Evolutionary conservation across 257 asterid genomes (phyloP).

Genomic region (Nicotiana tomentosiformis): DNA sequence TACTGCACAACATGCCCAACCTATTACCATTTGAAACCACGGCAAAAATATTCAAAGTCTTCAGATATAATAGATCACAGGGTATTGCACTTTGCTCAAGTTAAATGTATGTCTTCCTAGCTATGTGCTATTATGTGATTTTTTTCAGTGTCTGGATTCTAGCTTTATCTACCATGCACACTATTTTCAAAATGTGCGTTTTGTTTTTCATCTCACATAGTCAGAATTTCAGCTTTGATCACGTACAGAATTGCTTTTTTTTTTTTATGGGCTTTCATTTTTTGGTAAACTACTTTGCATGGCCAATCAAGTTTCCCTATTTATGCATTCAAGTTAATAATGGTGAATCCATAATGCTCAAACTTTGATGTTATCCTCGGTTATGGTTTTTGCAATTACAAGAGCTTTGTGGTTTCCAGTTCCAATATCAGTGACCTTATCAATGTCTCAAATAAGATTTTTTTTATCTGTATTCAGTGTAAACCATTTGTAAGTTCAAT

Average conservation of each 20-base stretch:
- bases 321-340: not conserved
- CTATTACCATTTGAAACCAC: slow-evolving; percentile 44
- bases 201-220: not conserved
- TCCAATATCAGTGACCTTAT: not conserved
- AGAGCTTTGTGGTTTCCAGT: slow-evolving; percentile 5
- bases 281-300: not conserved
- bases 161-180: not conserved
- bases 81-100: slow-evolving; percentile 34
- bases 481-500: not conserved
- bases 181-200: not conserved
- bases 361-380: not conserved
- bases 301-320: not conserved
- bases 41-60: slow-evolving; percentile 34
- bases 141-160: not conserved
- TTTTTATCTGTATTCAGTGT: not conserved
- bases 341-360: not conserved
- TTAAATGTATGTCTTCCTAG: slow-evolving; percentile 7
- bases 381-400: not conserved
- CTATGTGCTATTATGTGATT: not conserved
- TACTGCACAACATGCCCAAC: slow-evolving; percentile 94
- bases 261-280: not conserved
- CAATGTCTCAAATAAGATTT: not conserved
- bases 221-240: not conserved
- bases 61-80: slow-evolving; percentile 56
- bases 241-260: not conserved